These are phyloP conservation scores for Physocladia obscura DNA, from an alignment of 192 early-diverging fungal species.

Conservation along the genomic window DNA sequence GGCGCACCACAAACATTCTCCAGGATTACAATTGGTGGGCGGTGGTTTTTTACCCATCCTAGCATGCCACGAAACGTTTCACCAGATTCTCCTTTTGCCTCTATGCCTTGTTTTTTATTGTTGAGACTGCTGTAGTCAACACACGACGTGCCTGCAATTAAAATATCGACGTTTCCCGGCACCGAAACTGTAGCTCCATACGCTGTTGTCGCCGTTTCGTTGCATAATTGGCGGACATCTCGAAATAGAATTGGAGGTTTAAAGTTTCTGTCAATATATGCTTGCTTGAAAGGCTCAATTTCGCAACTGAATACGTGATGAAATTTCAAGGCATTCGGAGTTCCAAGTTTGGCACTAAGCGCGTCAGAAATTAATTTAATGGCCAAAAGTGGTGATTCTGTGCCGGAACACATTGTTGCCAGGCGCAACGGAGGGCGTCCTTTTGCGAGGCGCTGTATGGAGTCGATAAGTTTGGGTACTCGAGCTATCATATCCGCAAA, in stretches of 20 bases:
- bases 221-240: conserved; percentile 44
- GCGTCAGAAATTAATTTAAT: conserved; percentile 35
- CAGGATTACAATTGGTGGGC: conserved; percentile 43
- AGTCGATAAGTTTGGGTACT: conserved; percentile 15
- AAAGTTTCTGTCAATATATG: conserved; percentile 55
- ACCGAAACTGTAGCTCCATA: conserved; percentile 41
- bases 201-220: conserved; percentile 39
- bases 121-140: conserved; percentile 52
- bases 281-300: conserved; percentile 55
- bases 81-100: conserved; percentile 45
- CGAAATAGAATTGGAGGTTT: conserved; percentile 47
- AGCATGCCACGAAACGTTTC: conserved; percentile 48
- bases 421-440: conserved; percentile 38
- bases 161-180: conserved; percentile 42
- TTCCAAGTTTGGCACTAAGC: conserved; percentile 20
- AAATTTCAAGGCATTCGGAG: conserved; percentile 22
- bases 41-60: conserved; percentile 37
- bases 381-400: conserved; percentile 47
- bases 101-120: conserved; percentile 43
- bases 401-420: conserved; percentile 54
- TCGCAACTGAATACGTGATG: conserved; percentile 52
- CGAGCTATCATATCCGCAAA: conserved; percentile 39
- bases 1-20: conserved; percentile 47
- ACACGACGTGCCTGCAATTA: conserved; percentile 51
- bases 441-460: conserved; percentile 18